Percentiles rank a stretch among this genome's conserved stretches.
phyloP scores from a whole-genome alignment of 306 rosid genomes.

The Gleditsia sinensis region DNA sequence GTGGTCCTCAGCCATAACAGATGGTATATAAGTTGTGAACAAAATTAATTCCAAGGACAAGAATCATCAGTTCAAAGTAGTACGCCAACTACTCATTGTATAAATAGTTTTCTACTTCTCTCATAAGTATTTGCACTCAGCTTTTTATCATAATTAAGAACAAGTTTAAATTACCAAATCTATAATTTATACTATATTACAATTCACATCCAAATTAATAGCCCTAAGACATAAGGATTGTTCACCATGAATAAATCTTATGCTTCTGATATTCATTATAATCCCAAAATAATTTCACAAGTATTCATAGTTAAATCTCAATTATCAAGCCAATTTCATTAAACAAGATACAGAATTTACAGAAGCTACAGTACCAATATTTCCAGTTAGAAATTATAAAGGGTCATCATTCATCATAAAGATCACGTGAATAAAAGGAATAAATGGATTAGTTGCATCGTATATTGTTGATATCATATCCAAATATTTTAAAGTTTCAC shows the following conservation, averaged over 20 bases:
- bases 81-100: background rate
- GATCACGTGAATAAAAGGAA: background rate
- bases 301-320: constrained; percentile 1
- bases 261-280: background rate
- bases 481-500: too few species aligned
- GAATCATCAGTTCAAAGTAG: background rate
- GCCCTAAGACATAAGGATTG: background rate
- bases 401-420: background rate
- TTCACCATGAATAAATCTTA: background rate
- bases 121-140: background rate
- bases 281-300: constrained; percentile 16
- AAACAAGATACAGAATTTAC: constrained; percentile 3
- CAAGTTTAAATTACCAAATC: background rate
- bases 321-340: background rate
- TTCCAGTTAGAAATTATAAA: background rate
- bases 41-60: background rate
- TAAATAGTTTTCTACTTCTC: background rate
- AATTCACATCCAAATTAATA: background rate
- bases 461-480: too few species aligned
- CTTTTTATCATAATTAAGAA: constrained; percentile 18
- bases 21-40: background rate
- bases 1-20: background rate
- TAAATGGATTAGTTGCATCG: background rate
- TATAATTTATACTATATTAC: background rate
- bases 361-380: background rate